phyloP scores from a whole-genome alignment of 768 basidiomycete genomes.

The Mycena kentingensis region DNA sequence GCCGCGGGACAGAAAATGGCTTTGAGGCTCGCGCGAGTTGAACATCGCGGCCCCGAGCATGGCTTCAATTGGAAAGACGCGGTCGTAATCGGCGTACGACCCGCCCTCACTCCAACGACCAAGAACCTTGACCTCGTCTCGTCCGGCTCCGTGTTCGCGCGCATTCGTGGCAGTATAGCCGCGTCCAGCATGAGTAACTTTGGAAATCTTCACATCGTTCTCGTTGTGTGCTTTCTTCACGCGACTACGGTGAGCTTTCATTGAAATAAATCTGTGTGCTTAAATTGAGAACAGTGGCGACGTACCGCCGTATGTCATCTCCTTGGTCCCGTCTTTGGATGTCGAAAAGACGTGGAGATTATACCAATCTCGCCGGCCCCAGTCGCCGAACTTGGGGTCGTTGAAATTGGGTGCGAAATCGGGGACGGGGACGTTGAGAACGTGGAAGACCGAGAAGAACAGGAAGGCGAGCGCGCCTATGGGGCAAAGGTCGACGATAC shows the following conservation, averaged over 20 bases:
- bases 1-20: constrained; percentile 28
- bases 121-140: constrained; percentile 31
- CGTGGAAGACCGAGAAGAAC: constrained; percentile 36
- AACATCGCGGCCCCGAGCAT: constrained; percentile 35
- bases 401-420: constrained; percentile 32
- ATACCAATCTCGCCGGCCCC: background rate
- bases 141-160: constrained; percentile 31
- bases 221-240: too few relatives aligned
- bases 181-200: too few relatives aligned
- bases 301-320: too few relatives aligned
- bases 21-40: constrained; percentile 28
- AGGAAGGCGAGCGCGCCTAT: too few relatives aligned
- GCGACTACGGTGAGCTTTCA: constrained; percentile 34
- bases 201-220: too few relatives aligned
- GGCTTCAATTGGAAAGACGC: too few relatives aligned
- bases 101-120: constrained; percentile 34
- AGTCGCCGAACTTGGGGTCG: too few relatives aligned
- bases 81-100: constrained; percentile 32
- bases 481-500: too few relatives aligned
- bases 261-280: constrained; percentile 5
- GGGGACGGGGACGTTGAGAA: constrained; percentile 23
- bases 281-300: background rate
- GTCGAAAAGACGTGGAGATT: background rate
- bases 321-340: background rate
- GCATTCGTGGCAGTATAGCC: constrained; percentile 35